Base-by-base conservation (phyloP, 2,329 filamentous ascomycete species). In the Hyphodiscus sp. region DNA sequence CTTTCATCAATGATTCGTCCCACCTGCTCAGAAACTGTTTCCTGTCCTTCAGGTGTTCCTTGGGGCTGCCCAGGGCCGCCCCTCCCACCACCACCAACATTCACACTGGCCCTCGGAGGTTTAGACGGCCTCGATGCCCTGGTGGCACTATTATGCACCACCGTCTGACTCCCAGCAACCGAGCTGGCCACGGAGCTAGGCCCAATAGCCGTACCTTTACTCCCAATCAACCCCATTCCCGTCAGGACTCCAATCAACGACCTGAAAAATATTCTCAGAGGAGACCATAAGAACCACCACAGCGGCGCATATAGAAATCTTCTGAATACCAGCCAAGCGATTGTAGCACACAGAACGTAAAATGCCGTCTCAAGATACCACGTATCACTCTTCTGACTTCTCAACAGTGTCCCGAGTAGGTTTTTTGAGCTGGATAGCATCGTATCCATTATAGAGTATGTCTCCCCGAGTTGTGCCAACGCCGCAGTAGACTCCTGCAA, bases 351-450 rank as follows among this genome's bases (percentile, higher is more conserved):
- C 16, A 97, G 79, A 62, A 96, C 78, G 68, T 91, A 95, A 61
- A 97, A 84, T 1, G 91, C 83, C 41, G 89, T 95, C 71, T 94
- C 87, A 33, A 99, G 80, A 68, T 99, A 99, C 94, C 94, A 99
- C 2, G 91, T 96, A 68, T 99, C 94, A 60, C 87, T 94, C 77
- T 99, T 99, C 68, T 95, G 90, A 59, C 89, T 94, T 57, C 83
- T 82, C 46, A 97, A 74, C 45, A 99, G 75, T 18, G 89, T 89
- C 7, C 83, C 82, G 8, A 96, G 80, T 18, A 99, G 75, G 52
- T 84, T 85, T 59, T 82, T 80, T 45, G 88, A 91, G 53, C 81
- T 87, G 2, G 81, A 77, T 41, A 99, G 77, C 66, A 96, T 79
- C 13, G 81, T 81, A 63, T 92, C 89, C 5, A 97, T 80, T 48